A percentile compares a stretch with the other conserved stretches of the same genome.
phyloP scores from a whole-genome alignment of 2,329 filamentous ascomycete genomes.

The Esteya vermicola region DNA sequence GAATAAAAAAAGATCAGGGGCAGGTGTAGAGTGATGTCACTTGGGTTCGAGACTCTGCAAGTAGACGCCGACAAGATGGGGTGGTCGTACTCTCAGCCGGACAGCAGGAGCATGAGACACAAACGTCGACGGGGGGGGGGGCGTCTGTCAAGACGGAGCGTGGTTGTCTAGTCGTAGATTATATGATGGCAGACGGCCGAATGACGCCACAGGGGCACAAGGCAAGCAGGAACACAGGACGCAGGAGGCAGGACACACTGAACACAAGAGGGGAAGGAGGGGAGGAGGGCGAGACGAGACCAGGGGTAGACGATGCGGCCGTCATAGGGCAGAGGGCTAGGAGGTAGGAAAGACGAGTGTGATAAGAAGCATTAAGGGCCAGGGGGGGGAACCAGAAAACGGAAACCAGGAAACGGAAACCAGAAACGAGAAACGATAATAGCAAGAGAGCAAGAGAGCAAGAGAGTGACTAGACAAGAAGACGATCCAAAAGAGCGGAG shows the following conservation, averaged over 20 bases:
- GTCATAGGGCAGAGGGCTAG: no score
- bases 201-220: no score
- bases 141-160: not conserved
- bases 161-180: no score
- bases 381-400: not conserved
- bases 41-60: not conserved
- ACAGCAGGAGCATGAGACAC: not conserved
- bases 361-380: no score
- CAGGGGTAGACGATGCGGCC: not conserved
- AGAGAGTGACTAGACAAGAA: not conserved
- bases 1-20: not conserved
- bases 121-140: not conserved
- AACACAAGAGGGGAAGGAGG: not conserved
- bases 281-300: not conserved
- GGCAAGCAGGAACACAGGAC: not conserved
- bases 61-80: not conserved
- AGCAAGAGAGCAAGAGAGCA: not conserved
- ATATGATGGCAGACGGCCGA: no score
- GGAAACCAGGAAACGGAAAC: not conserved
- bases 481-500: no score
- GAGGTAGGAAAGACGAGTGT: no score
- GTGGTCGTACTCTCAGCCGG: not conserved
- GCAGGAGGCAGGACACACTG: not conserved
- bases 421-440: not conserved
- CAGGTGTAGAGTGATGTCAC: no score